Evolutionary conservation across 192 early-diverging fungal species (phyloP), one percentile per base, ranked within the genome.

Genomic region (Funneliformis mosseae): DNA sequence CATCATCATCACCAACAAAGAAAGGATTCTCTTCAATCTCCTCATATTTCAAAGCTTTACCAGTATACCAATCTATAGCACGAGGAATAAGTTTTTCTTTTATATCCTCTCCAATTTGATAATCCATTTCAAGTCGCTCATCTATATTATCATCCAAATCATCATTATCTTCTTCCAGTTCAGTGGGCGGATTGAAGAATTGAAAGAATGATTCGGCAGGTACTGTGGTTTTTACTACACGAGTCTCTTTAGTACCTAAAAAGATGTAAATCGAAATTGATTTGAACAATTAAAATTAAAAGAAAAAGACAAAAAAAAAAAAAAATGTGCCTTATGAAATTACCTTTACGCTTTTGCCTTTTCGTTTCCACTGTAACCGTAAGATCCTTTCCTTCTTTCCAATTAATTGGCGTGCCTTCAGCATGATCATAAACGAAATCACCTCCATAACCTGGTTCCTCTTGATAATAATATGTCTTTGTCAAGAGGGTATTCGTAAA

Each of bases 21-120:
- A 73, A 73, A 74, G 45, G 42, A 3, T 78, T 78, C 8, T 78
- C 63, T 18, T 67, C 77, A 41, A 79, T 8, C 0, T 94, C 91
- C 78, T 95, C 94, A 86, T 94, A 95, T 78, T 93, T 91, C 55
- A 99, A 88, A 61, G 98, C 98, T 85, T 95, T 94, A 83, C 98
- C 98, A 25, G 98, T 99, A 89, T 99, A 99, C 94, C 96, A 99
- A 88, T 99, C 96, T 77, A 99, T 85, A 69, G 98, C 98, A 83
- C 91, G 91, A 74, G 98, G 97, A 63, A 99, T 92, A 79, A 99
- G 88, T 88, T 95, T 97, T 77, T 98, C 97, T 92, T 99, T 99
- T 88, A 99, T 92, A 84, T 97, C 93, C 86, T 99, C 97, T 42
- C 97, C 98, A 83, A 97, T 87, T 87, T 97, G 95, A 86, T 99